A percentile compares a stretch with the other conserved stretches of the same genome.
phyloP scores from a whole-genome alignment of 108 stramenopile genomes.

The Nannochloropsis oceanica region DNA sequence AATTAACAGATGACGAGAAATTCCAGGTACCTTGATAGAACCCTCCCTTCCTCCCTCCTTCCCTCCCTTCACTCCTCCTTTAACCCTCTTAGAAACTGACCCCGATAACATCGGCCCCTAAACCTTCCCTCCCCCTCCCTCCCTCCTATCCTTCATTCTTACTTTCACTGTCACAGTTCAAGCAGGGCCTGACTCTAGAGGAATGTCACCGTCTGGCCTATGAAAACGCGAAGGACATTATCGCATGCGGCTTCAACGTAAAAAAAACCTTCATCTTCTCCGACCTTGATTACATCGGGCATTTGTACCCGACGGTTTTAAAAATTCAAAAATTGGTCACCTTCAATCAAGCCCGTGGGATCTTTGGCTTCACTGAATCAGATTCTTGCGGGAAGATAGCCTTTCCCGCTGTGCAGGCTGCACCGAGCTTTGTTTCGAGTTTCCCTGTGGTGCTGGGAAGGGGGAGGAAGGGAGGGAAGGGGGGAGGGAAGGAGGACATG shows the following conservation, averaged over 20 bases:
- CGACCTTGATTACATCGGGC: constrained; percentile 88
- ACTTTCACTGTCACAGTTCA: neutral
- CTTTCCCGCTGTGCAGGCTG: constrained; percentile 53
- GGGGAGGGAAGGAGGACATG: constrained; percentile 36
- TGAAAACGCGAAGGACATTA: constrained; percentile 97
- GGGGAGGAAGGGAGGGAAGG: no score
- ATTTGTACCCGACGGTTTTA: constrained; percentile 90
- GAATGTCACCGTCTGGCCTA: constrained; percentile 69
- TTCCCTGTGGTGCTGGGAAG: constrained; percentile 63
- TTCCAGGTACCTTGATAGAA: constrained; percentile 49
- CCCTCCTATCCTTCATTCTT: neutral
- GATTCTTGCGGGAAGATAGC: constrained; percentile 56
- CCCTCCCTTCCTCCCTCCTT: neutral
- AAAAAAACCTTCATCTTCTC: constrained; percentile 57
- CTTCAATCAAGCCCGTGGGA: constrained; percentile 72
- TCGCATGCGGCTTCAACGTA: constrained; percentile 88
- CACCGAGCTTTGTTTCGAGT: constrained; percentile 78
- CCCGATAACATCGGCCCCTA: neutral
- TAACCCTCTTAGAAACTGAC: neutral
- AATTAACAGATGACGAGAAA: constrained; percentile 99
- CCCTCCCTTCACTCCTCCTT: neutral
- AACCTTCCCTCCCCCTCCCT: neutral
- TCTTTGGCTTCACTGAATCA: constrained; percentile 86
- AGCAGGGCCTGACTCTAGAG: constrained; percentile 38
- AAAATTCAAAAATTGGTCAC: constrained; percentile 94